Base-by-base conservation (phyloP, 2,329 filamentous ascomycete genomes). In the Aspergillus sp. region DNA sequence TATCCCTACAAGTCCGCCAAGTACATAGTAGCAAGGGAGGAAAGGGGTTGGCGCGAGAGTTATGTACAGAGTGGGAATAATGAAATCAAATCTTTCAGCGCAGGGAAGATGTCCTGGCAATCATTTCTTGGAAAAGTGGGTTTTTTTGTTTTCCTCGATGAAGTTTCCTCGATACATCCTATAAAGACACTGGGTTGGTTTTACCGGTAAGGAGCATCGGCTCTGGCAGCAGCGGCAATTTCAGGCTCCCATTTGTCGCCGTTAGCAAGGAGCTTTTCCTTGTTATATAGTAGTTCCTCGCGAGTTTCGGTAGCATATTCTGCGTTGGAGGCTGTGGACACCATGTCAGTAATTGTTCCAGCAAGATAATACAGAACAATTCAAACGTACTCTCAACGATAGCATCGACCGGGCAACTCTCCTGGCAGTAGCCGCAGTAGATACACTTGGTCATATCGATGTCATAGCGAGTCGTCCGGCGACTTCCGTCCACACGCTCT, bases 361-460 rank as follows among this genome's bases (percentile, higher is more conserved):
- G 72, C 63, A 43, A n/a, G 42, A 9, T 26, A 26, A 41, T 5
- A n/a, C 12, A 5, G 6, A n/a, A 36, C 5, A n/a, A 13, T 9
- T 2, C 3, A 56, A 26, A 75, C 81, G 71, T 72, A 85, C 83
- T 84, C 75, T 90, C 88, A 58, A 91, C 88, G 76, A 91, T 99
- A 59, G 95, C 95, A 79, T 99, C 95, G 55, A 99, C 95, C 44
- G 95, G 95, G 81, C 95, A 99, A 64, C 91, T 96, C 83, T 99
- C 95, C 82, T 97, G 93, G 85, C 95, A 98, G 81, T 96, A 96
- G 51, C 95, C 95, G 77, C 95, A 98, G 86, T 98, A 99, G 79
- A 99, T 99, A 82, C 95, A 99, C 85, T 99, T 99, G 72, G 95
- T 98, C 95, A 99, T 99, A 80, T 99, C 95, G 74, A 99, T 97